Conservation (phyloP, 306 rosid genomes). For the Pterocarpus macrocarpus region DNA sequence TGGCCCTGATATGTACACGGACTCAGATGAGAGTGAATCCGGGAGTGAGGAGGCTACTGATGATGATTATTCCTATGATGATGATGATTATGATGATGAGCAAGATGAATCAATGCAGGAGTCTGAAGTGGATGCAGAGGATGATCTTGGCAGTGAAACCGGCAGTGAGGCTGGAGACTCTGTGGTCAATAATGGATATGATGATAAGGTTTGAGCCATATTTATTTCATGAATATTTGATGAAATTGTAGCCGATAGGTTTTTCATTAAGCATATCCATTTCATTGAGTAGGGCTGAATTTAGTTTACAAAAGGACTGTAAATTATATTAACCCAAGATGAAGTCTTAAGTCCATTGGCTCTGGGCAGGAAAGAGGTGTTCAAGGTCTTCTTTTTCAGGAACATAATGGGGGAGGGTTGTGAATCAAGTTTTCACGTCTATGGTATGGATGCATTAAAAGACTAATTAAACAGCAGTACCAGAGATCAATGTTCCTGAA, state of each 20-base stretch:
- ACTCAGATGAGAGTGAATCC: slow-evolving; percentile 79
- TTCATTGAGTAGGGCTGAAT: slow-evolving; percentile 34
- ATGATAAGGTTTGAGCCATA: slow-evolving; percentile 63
- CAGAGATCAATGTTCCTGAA: neutral
- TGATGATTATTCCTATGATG: slow-evolving; percentile 78
- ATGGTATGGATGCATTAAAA: neutral
- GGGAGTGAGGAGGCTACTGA: slow-evolving; percentile 84
- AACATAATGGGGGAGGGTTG: neutral
- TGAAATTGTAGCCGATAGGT: slow-evolving; percentile 16
- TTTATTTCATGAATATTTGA: slow-evolving; percentile 42
- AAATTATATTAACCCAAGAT: slow-evolving; percentile 6
- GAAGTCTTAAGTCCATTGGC: slow-evolving; percentile 7
- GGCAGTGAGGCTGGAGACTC: slow-evolving; percentile 63
- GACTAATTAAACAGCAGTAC: neutral
- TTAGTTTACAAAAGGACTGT: slow-evolving; percentile 10
- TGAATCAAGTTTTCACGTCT: slow-evolving; percentile 7
- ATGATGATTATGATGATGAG: slow-evolving; percentile 73
- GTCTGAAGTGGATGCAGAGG: slow-evolving; percentile 68
- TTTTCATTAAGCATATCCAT: slow-evolving; percentile 28
- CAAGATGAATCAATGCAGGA: slow-evolving; percentile 61
- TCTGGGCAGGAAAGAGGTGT: slow-evolving; percentile 20
- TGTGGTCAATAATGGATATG: slow-evolving; percentile 40
- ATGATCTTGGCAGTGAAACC: slow-evolving; percentile 61
- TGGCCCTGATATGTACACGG: slow-evolving; percentile 70
- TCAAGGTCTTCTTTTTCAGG: neutral